Conservation (phyloP, 2,329 filamentous ascomycete genomes). For the Penicillium oxalicum region DNA sequence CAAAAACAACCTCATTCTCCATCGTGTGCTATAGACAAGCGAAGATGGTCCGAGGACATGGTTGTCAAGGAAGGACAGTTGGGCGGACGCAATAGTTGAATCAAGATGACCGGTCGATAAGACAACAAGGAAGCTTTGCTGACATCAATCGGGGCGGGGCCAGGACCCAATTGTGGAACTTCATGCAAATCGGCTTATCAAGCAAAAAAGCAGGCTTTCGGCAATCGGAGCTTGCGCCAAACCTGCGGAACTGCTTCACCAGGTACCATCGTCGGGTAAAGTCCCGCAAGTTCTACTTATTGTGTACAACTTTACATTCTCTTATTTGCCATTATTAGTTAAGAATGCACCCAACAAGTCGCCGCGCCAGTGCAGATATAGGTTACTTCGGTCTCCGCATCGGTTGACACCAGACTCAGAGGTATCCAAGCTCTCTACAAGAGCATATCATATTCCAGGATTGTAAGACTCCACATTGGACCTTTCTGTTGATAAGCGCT, state of each 20-base stretch:
- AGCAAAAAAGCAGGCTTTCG: conserved; percentile 7
- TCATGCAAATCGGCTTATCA: conserved; percentile 7
- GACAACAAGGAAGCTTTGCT: conserved; percentile 1
- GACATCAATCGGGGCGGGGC: neutral
- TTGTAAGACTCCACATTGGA: neutral
- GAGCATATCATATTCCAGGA: no score
- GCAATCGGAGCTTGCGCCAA: neutral
- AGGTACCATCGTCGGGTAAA: no score
- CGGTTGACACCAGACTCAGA: no score
- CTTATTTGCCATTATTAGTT: no score
- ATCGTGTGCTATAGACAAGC: conserved; percentile 12
- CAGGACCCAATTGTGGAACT: neutral
- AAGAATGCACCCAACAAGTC: no score
- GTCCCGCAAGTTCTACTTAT: no score
- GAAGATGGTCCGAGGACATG: neutral
- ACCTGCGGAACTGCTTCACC: no score
- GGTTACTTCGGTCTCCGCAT: no score
- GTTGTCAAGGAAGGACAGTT: conserved; percentile 30
- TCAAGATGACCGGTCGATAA: conserved; percentile 10
- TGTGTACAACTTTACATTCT: no score
- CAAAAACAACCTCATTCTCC: conserved; percentile 31
- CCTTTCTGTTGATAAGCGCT: conserved; percentile 1
- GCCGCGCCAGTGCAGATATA: no score
- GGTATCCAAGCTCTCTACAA: no score
- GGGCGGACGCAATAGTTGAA: conserved; percentile 4